Base-by-base conservation (phyloP, 2,329 filamentous ascomycete species). In the Trichoderma atroviride region DNA sequence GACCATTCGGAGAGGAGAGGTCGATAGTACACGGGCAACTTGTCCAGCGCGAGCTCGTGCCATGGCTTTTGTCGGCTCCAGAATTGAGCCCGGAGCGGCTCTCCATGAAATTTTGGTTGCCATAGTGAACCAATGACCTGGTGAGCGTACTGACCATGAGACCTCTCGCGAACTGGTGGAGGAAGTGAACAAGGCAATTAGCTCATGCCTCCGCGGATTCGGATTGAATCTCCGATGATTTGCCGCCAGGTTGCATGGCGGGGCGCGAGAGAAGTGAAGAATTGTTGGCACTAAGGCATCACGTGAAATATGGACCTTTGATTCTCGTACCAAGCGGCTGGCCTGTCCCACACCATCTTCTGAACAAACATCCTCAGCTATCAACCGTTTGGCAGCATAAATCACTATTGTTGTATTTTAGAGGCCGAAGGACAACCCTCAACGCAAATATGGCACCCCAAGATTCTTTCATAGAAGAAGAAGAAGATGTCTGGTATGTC, bases 401-500 rank as follows among this genome's bases (percentile, higher is more conserved):
- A 65, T 58, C 69, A 64, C 66, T 64, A 69, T 71, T 60, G 68
- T 62, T 69, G 69, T 67, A 40, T 55, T 22, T 58, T 31, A 58
- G 14, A 58, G 33, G 14, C 27, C 24, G 9, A 7, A 43, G 33
- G 27, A 16, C 35, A 58, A 7, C 22, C 29, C 10, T 19, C n/a
- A 57, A 4, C 24, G 52, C 71, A 73, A 40, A 73, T 71, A 91
- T 91, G 89, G 87, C 88, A 68, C 88, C 88, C 69, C 88, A 91
- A 82, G 89, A 92, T 78, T 87, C 85, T 74, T 91, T 91, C 79
- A 87, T 92, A 79, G 89, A 91, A 74, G 89, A 92, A 76, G 89
- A 91, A 77, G 89, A 91, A 75, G 89, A 91, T 75, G 86, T 85
- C 73, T 91, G 89, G 89, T 91, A 84, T 75, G 85, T 76, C 14